These are phyloP conservation scores for Eucalyptus tenuipes DNA, from an alignment of 345 rosid genomes.

Conservation along the genomic window DNA sequence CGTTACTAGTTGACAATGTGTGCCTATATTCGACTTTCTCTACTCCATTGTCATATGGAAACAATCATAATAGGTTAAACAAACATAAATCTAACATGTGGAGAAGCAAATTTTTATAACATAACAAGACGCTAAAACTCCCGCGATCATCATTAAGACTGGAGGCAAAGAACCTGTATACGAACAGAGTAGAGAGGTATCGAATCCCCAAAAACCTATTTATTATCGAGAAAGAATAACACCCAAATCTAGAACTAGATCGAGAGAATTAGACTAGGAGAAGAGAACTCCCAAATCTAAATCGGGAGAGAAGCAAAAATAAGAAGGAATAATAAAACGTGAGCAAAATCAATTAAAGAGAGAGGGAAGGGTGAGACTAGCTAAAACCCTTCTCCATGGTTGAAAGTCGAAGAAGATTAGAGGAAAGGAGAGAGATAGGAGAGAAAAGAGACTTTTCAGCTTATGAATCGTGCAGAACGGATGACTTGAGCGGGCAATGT, in stretches of 20 bases:
- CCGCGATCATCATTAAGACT: rapidly evolving
- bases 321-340: rapidly evolving
- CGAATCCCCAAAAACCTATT: rapidly evolving
- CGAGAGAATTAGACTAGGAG: no score
- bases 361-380: no score
- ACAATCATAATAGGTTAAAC: no score
- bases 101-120: rapidly evolving
- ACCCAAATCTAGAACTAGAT: rapidly evolving
- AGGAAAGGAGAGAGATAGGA: no score
- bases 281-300: no score
- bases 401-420: rapidly evolving
- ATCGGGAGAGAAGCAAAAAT: no score
- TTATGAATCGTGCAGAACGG: rapidly evolving
- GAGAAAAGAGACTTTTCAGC: rapidly evolving
- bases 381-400: no score
- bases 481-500: neutral
- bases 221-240: rapidly evolving
- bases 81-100: rapidly evolving
- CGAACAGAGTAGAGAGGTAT: no score
- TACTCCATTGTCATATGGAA: rapidly evolving
- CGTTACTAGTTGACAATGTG: rapidly evolving
- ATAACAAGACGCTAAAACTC: rapidly evolving
- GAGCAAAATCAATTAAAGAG: rapidly evolving
- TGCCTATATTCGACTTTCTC: no score
- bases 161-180: rapidly evolving